Percentiles rank a stretch among this genome's conserved stretches.
Evolutionary conservation across 768 basidiomycete species (phyloP).

Genomic region (Asterophora lycoperdoides): DNA sequence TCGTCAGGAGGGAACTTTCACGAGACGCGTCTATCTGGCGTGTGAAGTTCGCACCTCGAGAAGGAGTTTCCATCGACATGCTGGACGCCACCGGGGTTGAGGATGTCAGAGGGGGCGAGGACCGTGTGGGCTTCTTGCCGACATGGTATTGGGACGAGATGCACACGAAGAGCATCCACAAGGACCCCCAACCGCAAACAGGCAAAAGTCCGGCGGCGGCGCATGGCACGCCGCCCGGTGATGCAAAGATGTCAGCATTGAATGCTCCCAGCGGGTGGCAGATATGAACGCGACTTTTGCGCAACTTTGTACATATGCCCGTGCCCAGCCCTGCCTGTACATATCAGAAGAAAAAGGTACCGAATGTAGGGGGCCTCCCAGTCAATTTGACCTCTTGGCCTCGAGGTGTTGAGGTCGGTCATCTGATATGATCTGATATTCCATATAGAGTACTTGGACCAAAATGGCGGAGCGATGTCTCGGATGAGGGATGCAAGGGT

Average conservation of each 20-base stretch:
- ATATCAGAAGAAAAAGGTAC: constrained; percentile 18
- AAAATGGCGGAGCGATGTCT: constrained; percentile 4
- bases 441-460: constrained; percentile 6
- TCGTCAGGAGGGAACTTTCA: constrained; percentile 22
- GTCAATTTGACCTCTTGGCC: constrained; percentile 12
- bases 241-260: constrained; percentile 1
- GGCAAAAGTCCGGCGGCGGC: constrained; percentile 1
- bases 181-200: constrained; percentile 1
- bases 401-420: constrained; percentile 29
- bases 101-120: constrained; percentile 64
- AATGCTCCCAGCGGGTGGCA: constrained; percentile 24
- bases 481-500: neutral
- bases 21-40: constrained; percentile 57
- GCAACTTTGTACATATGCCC: constrained; percentile 1
- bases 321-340: constrained; percentile 2
- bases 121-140: constrained; percentile 77
- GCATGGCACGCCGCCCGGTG: neutral
- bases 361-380: constrained; percentile 7
- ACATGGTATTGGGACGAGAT: constrained; percentile 60
- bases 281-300: constrained; percentile 15
- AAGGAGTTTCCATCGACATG: constrained; percentile 47
- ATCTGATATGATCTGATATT: constrained; percentile 27
- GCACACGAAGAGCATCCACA: constrained; percentile 4
- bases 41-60: constrained; percentile 55
- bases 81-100: constrained; percentile 46